Evolutionary conservation across 805 yeast species (phyloP), one percentile per base, ranked within the genome.

Genomic region (Yarrowia sp.): DNA sequence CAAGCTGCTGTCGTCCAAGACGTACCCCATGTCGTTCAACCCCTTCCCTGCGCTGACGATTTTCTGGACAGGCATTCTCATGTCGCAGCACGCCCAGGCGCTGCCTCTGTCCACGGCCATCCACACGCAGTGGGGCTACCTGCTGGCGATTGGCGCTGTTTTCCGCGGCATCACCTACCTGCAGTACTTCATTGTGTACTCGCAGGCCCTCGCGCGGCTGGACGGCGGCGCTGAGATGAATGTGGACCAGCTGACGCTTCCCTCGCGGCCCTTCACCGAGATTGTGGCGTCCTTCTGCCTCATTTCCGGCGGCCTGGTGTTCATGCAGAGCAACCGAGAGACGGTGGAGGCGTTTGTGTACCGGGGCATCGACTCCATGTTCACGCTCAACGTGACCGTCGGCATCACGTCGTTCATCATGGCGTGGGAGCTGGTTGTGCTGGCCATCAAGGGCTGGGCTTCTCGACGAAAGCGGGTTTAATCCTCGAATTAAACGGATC

Each of bases 31-130:
- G 72, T 86, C 96, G 1, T 92, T 96, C 66, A 94, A 94, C 72
- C 97, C 97, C 32, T 90, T 94, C 82, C 97, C 98, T 3, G 85
- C 89, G 1, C 82, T 94, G 66, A 90, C 96, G 2, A 88, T 94
- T 32, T 94, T 89, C 76, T 94, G 97, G 96, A 94, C 98, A 1
- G 99, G 99, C 27, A 80, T 87, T 13, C 79, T 94, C 65, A 94
- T 94, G 99, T 91, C 97, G 1, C 90, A 87, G 73, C 99, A 94
- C 74, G 85, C 84, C 38, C 99, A 94, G 74, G 88, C 92, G 6
- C 86, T 94, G 0, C 77, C 72, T 61, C 80, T 87, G 31, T 85
- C 97, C 2, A 90, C 97, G 2, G 77, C 74, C 16, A 82, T 94
- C 65, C 99, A 94, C 73, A 76, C 81, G 61, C 97, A 91, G 74